These are phyloP conservation scores for Petrea volubilis DNA, from an alignment of 257 asterid species.

Conservation along the genomic window DNA sequence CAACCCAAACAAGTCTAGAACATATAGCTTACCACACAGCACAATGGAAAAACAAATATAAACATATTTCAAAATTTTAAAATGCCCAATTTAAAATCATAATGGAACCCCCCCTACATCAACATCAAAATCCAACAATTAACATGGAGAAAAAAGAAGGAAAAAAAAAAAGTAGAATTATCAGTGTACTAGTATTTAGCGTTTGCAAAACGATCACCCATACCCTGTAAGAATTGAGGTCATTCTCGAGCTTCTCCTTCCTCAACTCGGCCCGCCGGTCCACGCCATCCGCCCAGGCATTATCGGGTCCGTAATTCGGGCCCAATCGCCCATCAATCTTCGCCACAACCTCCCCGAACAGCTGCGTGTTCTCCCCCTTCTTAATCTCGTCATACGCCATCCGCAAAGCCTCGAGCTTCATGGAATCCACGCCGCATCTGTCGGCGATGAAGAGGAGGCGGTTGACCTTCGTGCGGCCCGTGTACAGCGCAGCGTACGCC, in stretches of 20 bases:
- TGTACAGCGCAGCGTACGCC: constrained; percentile 59
- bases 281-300: constrained; percentile 58
- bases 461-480: constrained; percentile 63
- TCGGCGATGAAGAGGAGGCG: constrained; percentile 53
- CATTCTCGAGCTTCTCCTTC: constrained; percentile 62
- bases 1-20: not conserved
- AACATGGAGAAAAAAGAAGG: not conserved
- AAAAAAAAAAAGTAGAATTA: not conserved
- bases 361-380: constrained; percentile 56
- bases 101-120: no score
- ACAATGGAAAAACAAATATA: no score
- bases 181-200: no score
- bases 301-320: constrained; percentile 46
- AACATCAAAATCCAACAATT: no score
- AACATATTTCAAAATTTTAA: no score
- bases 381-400: constrained; percentile 73
- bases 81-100: no score
- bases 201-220: no score
- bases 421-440: constrained; percentile 37
- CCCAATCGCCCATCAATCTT: constrained; percentile 69
- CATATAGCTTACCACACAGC: not conserved
- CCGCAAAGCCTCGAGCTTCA: constrained; percentile 61
- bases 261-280: constrained; percentile 55
- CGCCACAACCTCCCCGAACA: constrained; percentile 52
- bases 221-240: constrained; percentile 60